These are phyloP conservation scores for Porcisia hertigi DNA, from an alignment of 208 protist genomes.

Conservation along the genomic window DNA sequence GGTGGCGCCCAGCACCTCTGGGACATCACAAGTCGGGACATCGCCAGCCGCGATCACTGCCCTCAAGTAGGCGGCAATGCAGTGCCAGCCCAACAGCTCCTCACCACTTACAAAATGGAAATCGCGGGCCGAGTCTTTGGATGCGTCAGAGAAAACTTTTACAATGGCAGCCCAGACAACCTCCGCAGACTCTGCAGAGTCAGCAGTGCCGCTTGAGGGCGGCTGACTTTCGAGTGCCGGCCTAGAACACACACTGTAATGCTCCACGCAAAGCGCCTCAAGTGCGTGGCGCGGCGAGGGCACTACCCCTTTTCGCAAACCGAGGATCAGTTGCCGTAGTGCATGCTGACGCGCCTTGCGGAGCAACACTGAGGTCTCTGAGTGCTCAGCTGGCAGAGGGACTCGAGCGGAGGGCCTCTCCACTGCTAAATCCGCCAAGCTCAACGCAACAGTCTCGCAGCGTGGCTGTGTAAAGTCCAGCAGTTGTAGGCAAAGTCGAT, in stretches of 20 bases:
- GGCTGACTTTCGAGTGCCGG: neutral
- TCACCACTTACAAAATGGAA: conserved; percentile 3
- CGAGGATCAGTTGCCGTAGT: conserved; percentile 2
- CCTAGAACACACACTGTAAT: neutral
- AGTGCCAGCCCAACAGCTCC: conserved; percentile 30
- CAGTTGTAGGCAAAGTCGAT: conserved; percentile 25
- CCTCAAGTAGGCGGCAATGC: conserved; percentile 22
- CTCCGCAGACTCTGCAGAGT: neutral
- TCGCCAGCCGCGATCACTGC: neutral
- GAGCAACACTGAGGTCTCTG: neutral
- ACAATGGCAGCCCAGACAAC: conserved; percentile 9
- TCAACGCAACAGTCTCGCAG: neutral
- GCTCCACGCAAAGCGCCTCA: conserved; percentile 21
- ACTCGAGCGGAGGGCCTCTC: neutral
- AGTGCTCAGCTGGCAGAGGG: neutral
- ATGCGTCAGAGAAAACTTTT: neutral
- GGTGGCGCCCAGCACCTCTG: neutral
- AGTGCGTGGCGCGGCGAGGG: neutral
- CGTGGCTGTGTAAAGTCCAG: conserved; percentile 11
- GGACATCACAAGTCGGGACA: neutral
- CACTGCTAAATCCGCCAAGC: neutral
- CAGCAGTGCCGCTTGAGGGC: neutral
- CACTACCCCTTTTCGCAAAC: neutral
- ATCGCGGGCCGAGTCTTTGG: neutral
- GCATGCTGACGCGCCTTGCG: conserved; percentile 17